phyloP scores from a whole-genome alignment of 306 rosid species.

The Vigna reflexopilosa region DNA sequence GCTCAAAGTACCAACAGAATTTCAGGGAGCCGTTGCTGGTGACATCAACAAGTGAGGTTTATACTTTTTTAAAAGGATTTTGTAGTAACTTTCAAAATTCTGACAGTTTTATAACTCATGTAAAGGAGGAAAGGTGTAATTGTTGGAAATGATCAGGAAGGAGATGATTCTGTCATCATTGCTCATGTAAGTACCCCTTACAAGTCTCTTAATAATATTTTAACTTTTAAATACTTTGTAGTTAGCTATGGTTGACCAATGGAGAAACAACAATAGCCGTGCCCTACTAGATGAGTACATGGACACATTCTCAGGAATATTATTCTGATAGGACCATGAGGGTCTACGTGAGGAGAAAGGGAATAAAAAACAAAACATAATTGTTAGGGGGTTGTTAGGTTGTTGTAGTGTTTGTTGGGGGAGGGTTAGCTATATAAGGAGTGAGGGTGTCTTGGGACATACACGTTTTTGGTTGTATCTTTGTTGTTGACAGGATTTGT shows the following conservation, averaged over 20 bases:
- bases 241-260: neutral
- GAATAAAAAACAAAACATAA: no score
- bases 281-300: neutral
- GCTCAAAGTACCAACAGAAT: constrained; percentile 95
- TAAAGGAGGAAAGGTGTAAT: constrained; percentile 92
- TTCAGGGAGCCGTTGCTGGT: constrained; percentile 97
- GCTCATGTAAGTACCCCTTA: constrained; percentile 70
- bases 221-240: neutral
- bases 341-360: no score
- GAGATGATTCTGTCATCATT: constrained; percentile 91
- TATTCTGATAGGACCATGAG: neutral
- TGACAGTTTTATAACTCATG: constrained; percentile 35
- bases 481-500: no score
- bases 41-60: constrained; percentile 90
- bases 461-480: no score
- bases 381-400: no score
- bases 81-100: constrained; percentile 25
- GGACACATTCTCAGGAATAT: neutral
- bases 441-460: no score
- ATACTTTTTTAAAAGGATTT: constrained; percentile 3
- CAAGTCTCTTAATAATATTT: neutral
- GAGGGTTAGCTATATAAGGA: no score
- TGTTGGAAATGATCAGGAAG: constrained; percentile 98
- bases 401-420: no score
- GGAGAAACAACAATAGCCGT: neutral